These are phyloP conservation scores for Hyaloperonospora arabidopsidis DNA, from an alignment of 352 stramenopile species.

Conservation along the genomic window DNA sequence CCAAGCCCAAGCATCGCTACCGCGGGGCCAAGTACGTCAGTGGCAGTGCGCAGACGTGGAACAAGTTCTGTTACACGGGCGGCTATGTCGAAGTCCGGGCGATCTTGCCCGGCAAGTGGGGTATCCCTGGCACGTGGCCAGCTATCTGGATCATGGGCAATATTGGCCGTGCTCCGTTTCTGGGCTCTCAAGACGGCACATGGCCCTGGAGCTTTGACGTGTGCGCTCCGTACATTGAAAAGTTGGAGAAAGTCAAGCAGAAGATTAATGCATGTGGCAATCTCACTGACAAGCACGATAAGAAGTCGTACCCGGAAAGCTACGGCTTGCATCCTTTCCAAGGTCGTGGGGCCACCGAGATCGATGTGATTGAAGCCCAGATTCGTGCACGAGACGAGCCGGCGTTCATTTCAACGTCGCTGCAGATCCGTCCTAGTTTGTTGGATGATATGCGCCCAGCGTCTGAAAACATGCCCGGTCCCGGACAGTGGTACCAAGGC, in stretches of 20 bases:
- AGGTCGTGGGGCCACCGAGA: conserved; percentile 94
- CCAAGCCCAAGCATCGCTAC: conserved; percentile 79
- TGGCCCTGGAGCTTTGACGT: conserved; percentile 96
- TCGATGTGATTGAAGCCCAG: conserved; percentile 92
- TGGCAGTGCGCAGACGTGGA: conserved; percentile 94
- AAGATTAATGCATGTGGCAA: conserved; percentile 92
- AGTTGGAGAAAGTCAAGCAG: conserved; percentile 87
- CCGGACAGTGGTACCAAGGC: conserved; percentile 88
- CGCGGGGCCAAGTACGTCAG: conserved; percentile 74
- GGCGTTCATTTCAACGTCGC: conserved; percentile 88
- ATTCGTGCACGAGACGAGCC: conserved; percentile 82
- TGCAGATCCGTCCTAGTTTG: conserved; percentile 87
- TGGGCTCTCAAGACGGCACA: conserved; percentile 88
- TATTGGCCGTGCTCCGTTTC: conserved; percentile 92
- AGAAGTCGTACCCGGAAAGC: conserved; percentile 68
- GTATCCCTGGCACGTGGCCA: conserved; percentile 93
- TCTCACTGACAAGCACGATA: conserved; percentile 90
- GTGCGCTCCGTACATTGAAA: conserved; percentile 80
- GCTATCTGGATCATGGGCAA: conserved; percentile 98
- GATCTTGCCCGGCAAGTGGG: conserved; percentile 90
- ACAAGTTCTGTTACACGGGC: conserved; percentile 99
- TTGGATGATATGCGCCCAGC: conserved; percentile 51
- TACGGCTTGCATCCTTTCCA: conserved; percentile 88
- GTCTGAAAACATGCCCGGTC: conserved; percentile 41
- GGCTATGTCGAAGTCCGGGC: conserved; percentile 93